Conservation (phyloP, 192 early-diverging fungal species). For the Chytriomyces sp. region DNA sequence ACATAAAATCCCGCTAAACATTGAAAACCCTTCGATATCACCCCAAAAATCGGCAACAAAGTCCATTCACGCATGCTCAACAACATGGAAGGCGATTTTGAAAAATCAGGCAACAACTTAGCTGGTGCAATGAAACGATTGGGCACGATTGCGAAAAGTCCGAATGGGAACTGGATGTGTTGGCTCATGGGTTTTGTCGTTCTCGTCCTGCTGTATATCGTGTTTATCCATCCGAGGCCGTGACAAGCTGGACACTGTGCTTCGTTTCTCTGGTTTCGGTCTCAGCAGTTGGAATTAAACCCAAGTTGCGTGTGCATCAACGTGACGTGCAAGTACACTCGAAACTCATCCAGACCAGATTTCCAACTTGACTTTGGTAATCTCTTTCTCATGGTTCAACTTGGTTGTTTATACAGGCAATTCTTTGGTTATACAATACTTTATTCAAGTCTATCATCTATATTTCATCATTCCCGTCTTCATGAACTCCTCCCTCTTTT, state of each 20-base stretch:
- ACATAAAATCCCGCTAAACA: too few relatives aligned
- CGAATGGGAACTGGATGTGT: conserved; percentile 53
- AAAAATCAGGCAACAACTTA: conserved; percentile 42
- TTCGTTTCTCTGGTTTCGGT: too few relatives aligned
- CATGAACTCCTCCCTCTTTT: neutral
- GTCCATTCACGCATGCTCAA: conserved; percentile 36
- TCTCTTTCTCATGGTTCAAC: too few relatives aligned
- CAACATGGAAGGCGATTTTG: conserved; percentile 44
- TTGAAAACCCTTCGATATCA: conserved; percentile 33
- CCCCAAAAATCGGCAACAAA: conserved; percentile 47
- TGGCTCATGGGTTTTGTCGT: conserved; percentile 49
- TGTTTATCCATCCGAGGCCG: conserved; percentile 31
- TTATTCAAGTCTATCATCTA: neutral
- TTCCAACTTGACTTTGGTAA: too few relatives aligned
- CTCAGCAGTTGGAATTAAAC: too few relatives aligned
- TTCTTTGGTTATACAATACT: neutral
- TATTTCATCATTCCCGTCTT: neutral
- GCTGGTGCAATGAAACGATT: conserved; percentile 41
- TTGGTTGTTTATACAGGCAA: too few relatives aligned
- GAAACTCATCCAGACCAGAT: too few relatives aligned
- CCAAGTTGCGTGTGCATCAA: too few relatives aligned
- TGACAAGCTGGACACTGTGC: too few relatives aligned
- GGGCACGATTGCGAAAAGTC: conserved; percentile 33
- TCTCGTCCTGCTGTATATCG: conserved; percentile 45
- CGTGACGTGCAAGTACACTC: too few relatives aligned